Evolutionary conservation across 306 rosid genomes (phyloP), one percentile per base, ranked within the genome.

Genomic region (Ormosia semicastrata): DNA sequence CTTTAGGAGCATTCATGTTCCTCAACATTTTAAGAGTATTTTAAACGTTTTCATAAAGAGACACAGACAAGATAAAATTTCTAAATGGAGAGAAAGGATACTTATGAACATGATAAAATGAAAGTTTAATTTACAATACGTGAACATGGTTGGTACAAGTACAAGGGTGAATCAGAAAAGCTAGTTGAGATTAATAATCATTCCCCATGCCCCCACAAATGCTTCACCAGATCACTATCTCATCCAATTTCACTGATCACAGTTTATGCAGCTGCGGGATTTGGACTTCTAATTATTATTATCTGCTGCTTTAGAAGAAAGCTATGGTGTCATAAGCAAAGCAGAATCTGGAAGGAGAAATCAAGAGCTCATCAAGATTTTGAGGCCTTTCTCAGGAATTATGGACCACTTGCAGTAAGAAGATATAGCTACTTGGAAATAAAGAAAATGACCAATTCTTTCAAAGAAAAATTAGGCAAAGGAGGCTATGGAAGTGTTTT

Each of bases 401-500:
- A 67, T 1, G 75, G 66, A 15, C 80, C 77, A 2, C 30, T 86
- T 37, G 73, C 64, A 2, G 30, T 40, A 2, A 71, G 57, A 49
- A 83, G 87, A 3, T 79, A 83, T 17, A 75, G 53, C 11, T 83
- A 82, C 36, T 68, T 2, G 32, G 69, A 64, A 4, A 58, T 86
- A 4, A 86, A 75, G 80, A 86, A 75, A 15, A 70, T 83, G 77
- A 70, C 85, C 34, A 46, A 62, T 14, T 54, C 56, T 10, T 83
- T 86, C 50, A 74, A 75, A 41, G 43, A 75, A 3, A 86, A 79
- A 18, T 54, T 86, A 29, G 87, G 89, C 2, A 73, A 70, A 46
- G 87, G 89, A 6, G 86, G 87, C 5, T 86, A 53, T 40, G 89
- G 82, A 17, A 30, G 73, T 63, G 86, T 86, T 5, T 79, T 68